Evolutionary conservation across 768 basidiomycete species (phyloP), one percentile per base, ranked within the genome.

Genomic region (Pholiota conissans): DNA sequence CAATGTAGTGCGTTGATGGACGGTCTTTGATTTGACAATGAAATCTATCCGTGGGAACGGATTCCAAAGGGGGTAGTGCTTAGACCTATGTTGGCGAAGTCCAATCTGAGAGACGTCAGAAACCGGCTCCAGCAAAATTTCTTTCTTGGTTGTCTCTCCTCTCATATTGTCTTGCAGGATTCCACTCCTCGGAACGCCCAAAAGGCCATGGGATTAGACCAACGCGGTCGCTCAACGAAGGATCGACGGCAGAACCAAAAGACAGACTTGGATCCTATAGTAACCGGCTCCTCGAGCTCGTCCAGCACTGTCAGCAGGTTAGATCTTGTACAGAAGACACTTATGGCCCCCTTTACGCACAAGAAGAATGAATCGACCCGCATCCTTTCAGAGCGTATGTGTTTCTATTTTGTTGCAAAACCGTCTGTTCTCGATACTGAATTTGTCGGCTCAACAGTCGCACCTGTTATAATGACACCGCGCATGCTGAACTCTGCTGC

Each of bases 401-500:
- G 28, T 46, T 26, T 51, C 39, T 26, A 14, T 53, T 49, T 60
- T 45, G 32, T 37, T 14, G 60, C 35, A 32, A 20, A 24, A 29
- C 22, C 51, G 32, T 40, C 42, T 18, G 16, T 34, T 37, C 27
- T 9, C 58, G 55, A 39, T 56, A 47, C 54, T 42, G 48, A 49
- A 56, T 20, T 49, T 52, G 29, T 14, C 52, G 57, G 16, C 46
- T 49, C 32, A 56, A 49, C 67, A 87, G 93, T 95, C 69, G 92
- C 92, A 13, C 92, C 92, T 11, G 86, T 87, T 59, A 91, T 95
- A 64, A 92, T 95, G 91, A 93, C 91, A 2, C 92, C 93, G 22
- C 80, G 86, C 55, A 87, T 93, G 84, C 83, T 93, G 59, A 84
- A 81, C 58, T 82, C 84, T 20, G 81, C 89, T 6, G 79, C 89